These are phyloP conservation scores for Babesia gibsoni DNA, from an alignment of 169 alveolate species.

Conservation along the genomic window DNA sequence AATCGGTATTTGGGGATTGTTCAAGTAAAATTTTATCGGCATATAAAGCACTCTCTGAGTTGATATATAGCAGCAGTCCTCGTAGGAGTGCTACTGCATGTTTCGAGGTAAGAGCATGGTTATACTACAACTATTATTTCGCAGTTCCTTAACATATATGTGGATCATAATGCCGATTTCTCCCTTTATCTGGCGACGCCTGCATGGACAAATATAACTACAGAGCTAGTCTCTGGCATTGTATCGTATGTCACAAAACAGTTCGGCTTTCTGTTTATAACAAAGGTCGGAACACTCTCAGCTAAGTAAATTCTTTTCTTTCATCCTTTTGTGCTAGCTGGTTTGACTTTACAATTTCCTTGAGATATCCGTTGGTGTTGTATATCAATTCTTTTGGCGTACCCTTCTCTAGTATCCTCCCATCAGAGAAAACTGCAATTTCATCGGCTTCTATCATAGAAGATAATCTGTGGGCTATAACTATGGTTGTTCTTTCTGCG, in stretches of 20 bases:
- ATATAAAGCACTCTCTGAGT: conserved; percentile 44
- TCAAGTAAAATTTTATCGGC: conserved; percentile 15
- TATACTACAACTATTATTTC: not conserved
- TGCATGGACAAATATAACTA: conserved; percentile 54
- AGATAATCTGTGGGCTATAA: conserved; percentile 89
- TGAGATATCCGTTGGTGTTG: conserved; percentile 50
- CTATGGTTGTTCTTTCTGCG: conserved; percentile 80
- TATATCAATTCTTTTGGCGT: conserved; percentile 76
- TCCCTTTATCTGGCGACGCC: conserved; percentile 56
- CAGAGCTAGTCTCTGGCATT: conserved; percentile 47
- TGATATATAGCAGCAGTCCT: conserved; percentile 31
- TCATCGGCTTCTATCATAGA: conserved; percentile 80
- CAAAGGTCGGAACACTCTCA: conserved; percentile 35
- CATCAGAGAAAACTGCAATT: conserved; percentile 82
- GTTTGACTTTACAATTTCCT: conserved; percentile 65
- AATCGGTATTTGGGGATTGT: conserved; percentile 24
- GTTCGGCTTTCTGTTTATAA: conserved; percentile 45
- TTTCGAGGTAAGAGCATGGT: conserved; percentile 30
- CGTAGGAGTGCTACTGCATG: conserved; percentile 21
- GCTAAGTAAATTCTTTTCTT: conserved; percentile 1
- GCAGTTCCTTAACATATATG: conserved; percentile 59
- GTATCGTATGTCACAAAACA: conserved; percentile 50
- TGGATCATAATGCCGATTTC: conserved; percentile 52
- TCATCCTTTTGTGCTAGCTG: conserved; percentile 58
- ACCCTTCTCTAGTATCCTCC: conserved; percentile 87